A percentile compares a stretch with the other conserved stretches of the same genome.
phyloP scores from a whole-genome alignment of 768 basidiomycete genomes.

The Russula emetica region DNA sequence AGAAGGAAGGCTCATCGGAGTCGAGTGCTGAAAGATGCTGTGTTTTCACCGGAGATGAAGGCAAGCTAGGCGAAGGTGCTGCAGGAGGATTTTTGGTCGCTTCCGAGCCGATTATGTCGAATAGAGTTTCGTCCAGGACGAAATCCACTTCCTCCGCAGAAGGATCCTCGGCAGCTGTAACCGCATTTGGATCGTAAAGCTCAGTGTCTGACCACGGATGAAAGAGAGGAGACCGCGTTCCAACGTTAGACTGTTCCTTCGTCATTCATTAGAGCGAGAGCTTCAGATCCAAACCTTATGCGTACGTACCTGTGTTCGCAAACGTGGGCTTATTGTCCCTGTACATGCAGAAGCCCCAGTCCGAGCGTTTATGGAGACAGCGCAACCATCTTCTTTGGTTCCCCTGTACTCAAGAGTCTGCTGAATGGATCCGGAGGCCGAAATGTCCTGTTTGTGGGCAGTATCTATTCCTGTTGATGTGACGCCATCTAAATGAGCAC shows the following conservation, averaged over 20 bases:
- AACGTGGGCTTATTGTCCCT: neutral
- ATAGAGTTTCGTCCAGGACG: conserved; percentile 35
- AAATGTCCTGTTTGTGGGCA: neutral
- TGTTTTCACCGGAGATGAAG: neutral
- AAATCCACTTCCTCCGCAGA: conserved; percentile 29
- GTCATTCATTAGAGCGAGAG: neutral
- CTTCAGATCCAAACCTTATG: neutral
- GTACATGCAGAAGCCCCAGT: neutral
- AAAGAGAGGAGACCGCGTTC: conserved; percentile 1
- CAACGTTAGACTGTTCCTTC: neutral
- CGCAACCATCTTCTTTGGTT: neutral
- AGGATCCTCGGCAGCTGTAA: neutral
- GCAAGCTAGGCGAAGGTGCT: neutral
- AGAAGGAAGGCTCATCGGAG: conserved; percentile 22
- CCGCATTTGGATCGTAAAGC: neutral
- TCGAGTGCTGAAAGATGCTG: conserved; percentile 3
- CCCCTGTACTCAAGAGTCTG: conserved; percentile 1
- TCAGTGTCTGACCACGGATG: neutral
- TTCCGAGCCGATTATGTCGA: conserved; percentile 30
- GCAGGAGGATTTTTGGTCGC: conserved; percentile 7
- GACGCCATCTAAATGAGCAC: conserved; percentile 34
- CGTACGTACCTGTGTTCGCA: conserved; percentile 10
- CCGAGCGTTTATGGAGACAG: neutral
- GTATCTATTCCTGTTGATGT: conserved; percentile 4
- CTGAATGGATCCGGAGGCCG: neutral